These are phyloP conservation scores for Fragilaria radians DNA, from an alignment of 108 stramenopile genomes.

Conservation along the genomic window DNA sequence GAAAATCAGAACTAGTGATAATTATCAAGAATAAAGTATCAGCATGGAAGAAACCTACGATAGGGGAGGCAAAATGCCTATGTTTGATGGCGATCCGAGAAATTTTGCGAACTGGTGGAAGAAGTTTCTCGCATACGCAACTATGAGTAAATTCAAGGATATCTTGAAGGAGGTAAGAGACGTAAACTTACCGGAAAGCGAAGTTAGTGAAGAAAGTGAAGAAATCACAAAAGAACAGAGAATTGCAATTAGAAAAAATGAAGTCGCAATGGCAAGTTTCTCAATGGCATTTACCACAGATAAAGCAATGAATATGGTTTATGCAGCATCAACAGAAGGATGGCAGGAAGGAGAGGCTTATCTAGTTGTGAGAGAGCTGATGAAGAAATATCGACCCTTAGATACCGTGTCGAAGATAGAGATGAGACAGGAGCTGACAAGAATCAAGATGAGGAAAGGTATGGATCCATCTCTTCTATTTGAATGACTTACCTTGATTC, in stretches of 20 bases:
- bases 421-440: slow-evolving; percentile 2
- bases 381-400: slow-evolving; percentile 4
- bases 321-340: too few species aligned
- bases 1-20: too few species aligned
- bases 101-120: slow-evolving; percentile 8
- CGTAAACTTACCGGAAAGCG: too few species aligned
- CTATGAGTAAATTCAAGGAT: not conserved
- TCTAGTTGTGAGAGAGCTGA: not conserved
- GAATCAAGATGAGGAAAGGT: slow-evolving; percentile 8
- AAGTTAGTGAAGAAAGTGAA: too few species aligned
- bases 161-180: too few species aligned
- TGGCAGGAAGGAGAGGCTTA: slow-evolving; percentile 7
- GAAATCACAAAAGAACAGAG: not conserved
- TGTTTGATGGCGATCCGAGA: slow-evolving; percentile 2
- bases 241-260: slow-evolving; percentile 2
- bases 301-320: not conserved
- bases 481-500: slow-evolving; percentile 2
- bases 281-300: slow-evolving; percentile 7
- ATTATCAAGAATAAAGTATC: too few species aligned
- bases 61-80: too few species aligned
- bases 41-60: too few species aligned
- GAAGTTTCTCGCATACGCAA: not conserved
- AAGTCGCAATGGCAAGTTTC: slow-evolving; percentile 1
- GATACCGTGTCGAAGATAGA: too few species aligned
- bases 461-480: slow-evolving; percentile 4